These are phyloP conservation scores for Graphium sp. DNA, from an alignment of 2,329 filamentous ascomycete genomes.

Conservation along the genomic window DNA sequence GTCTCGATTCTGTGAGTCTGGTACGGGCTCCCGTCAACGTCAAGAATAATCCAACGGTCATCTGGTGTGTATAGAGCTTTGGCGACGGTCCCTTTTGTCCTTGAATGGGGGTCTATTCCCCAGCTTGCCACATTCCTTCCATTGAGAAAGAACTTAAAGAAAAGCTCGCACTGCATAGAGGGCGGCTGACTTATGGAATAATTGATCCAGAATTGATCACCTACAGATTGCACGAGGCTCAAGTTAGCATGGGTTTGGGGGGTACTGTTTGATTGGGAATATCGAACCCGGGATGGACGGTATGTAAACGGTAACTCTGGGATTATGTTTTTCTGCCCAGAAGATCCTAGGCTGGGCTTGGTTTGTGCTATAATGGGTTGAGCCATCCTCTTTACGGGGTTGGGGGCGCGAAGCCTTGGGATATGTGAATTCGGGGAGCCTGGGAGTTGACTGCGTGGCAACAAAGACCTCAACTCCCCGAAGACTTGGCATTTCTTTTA, in stretches of 20 bases:
- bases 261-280: neutral
- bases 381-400: neutral
- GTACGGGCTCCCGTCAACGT: constrained; percentile 15
- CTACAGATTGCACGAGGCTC: too few relatives aligned
- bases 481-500: constrained; percentile 33
- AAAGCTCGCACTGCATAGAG: constrained; percentile 21
- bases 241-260: too few relatives aligned
- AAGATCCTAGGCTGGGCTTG: constrained; percentile 10
- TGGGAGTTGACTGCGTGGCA: constrained; percentile 15
- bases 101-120: constrained; percentile 24
- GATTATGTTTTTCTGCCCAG: constrained; percentile 15
- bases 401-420: constrained; percentile 16
- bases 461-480: constrained; percentile 29
- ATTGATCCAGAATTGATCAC: constrained; percentile 35
- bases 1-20: constrained; percentile 25
- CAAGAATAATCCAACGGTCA: constrained; percentile 19
- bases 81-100: constrained; percentile 20
- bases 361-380: constrained; percentile 2
- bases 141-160: constrained; percentile 40
- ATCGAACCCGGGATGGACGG: constrained; percentile 32
- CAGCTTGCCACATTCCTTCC: constrained; percentile 32
- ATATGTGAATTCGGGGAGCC: constrained; percentile 36
- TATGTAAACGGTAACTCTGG: constrained; percentile 36
- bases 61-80: constrained; percentile 31
- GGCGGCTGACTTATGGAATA: constrained; percentile 23